Base-by-base conservation (phyloP, 2,329 filamentous ascomycete genomes). In the Scortechinia acanthostroma region DNA sequence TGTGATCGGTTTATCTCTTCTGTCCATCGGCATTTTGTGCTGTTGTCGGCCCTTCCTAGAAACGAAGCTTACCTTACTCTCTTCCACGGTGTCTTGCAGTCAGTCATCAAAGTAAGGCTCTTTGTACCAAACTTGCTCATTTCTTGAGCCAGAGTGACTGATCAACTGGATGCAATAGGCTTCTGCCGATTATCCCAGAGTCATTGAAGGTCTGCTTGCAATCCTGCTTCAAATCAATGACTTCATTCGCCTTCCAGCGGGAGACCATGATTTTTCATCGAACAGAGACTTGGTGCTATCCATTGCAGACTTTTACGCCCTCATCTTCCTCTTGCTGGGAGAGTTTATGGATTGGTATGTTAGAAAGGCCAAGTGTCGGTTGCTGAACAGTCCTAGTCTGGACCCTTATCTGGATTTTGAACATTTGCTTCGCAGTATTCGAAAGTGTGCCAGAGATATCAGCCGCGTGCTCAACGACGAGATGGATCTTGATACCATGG, bases 291-390 rank as follows among this genome's bases (percentile, higher is more conserved):
- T n/a, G n/a, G n/a, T n/a, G n/a, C n/a, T n/a, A n/a, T 30, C 25
- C 25, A 56, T 16, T 50, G 62, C 21, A 43, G 46, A 16, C 42
- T 53, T 63, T 21, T 65, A 65, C 48, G 52, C 59, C 4, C 49
- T 61, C 33, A 52, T 57, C 3, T 64, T 64, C 25, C 58, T 65
- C 46, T 57, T 62, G 20, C 49, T 65, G 2, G 56, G 57, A 17
- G 60, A 64, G 44, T 54, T 63, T 40, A 63, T 64, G 54, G 57
- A 63, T 46, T 63, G 60, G 56, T 64, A 63, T 52, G 52, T 58
- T 22, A 47, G 59, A 40, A 51, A 54, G 46, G 57, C 55, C 13
- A 60, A 52, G 13, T 64, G 62, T 42, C 58, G 60, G 21, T 45
- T 63, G 4, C 46, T 65, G 40, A 55, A 57, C 22, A 62, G 60